Conservation (phyloP, 768 basidiomycete genomes). For the Phylloporus sp. region DNA sequence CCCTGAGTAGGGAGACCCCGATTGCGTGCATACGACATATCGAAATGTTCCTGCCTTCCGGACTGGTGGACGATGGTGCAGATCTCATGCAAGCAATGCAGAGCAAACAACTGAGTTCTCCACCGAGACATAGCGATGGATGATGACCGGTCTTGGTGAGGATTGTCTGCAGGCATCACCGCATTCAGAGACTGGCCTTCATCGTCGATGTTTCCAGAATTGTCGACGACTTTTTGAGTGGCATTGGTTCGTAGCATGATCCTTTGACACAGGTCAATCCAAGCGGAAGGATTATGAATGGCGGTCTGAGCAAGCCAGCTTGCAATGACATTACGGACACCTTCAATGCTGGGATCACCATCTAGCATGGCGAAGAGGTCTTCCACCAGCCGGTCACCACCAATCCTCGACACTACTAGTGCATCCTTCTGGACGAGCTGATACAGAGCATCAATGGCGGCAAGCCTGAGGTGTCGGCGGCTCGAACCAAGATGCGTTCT, state of each 20-base stretch:
- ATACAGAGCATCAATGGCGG: slow-evolving; percentile 93
- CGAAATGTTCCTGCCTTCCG: slow-evolving; percentile 78
- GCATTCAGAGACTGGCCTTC: slow-evolving; percentile 88
- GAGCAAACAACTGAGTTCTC: slow-evolving; percentile 93
- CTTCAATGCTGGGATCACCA: slow-evolving; percentile 89
- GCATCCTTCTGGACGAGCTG: slow-evolving; percentile 97
- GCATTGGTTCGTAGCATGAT: slow-evolving; percentile 95
- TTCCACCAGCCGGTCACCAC: slow-evolving; percentile 90
- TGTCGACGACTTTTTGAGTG: slow-evolving; percentile 67
- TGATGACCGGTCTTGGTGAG: slow-evolving; percentile 30
- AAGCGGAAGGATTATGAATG: slow-evolving; percentile 87
- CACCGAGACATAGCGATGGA: slow-evolving; percentile 71
- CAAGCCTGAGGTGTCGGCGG: slow-evolving; percentile 81
- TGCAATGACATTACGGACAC: slow-evolving; percentile 86
- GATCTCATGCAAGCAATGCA: slow-evolving; percentile 88
- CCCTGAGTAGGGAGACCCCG: slow-evolving; percentile 53
- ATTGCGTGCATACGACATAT: slow-evolving; percentile 63
- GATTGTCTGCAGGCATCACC: slow-evolving; percentile 34
- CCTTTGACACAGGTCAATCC: slow-evolving; percentile 96
- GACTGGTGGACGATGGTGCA: slow-evolving; percentile 69
- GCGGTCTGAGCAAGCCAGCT: slow-evolving; percentile 97
- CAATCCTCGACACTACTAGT: slow-evolving; percentile 82
- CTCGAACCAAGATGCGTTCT: slow-evolving; percentile 74
- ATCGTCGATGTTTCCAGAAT: slow-evolving; percentile 67
- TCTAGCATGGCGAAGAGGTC: slow-evolving; percentile 94